Evolutionary conservation across 2,329 filamentous ascomycete species (phyloP), one percentile per base, ranked within the genome.

Genomic region (Apiospora koreana): DNA sequence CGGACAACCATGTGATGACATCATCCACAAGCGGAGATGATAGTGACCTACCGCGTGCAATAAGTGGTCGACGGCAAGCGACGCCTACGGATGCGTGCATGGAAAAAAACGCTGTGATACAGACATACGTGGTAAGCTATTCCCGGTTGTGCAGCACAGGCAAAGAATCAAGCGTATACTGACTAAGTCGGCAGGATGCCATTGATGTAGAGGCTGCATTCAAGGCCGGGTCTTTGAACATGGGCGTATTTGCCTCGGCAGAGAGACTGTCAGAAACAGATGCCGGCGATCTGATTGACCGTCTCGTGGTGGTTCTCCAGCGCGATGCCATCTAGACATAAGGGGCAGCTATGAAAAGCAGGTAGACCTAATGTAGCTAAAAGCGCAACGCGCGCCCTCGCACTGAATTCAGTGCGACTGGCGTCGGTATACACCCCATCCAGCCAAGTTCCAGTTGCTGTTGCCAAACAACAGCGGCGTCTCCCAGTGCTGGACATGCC

Each of bases 171-270:
- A 3, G 18, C 21, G 2, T 28, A 16, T 43, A 28, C 54, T 54
- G 10, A 58, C 25, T n/a, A 9, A 25, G 54, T 45, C 41, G n/a
- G 54, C 65, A 80, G 77, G 74, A 78, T 46, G 74, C 73, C 7
- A 35, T 80, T 21, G 78, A 80, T 64, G 68, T 80, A 42, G 78
- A 80, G 68, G 72, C 76, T 21, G 75, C 75, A 16, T 54, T 77
- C 50, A 72, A 58, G 18, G 75, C 69, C 23, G 71, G 75, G 12
- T 38, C 69, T 8, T 71, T 80, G 70, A 76, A 79, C 58, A 73
- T 80, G 16, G 78, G 78, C 25, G 70, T 79, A 5, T 80, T 80
- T 62, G 71, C 71, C 23, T 72, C 75, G 18, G 69, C 73, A 2
- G 67, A 68, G 14, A 42, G 66, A 35, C 69, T 77, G 41, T 70